Evolutionary conservation across 306 rosid genomes (phyloP), one percentile per base, ranked within the genome.

Genomic region (Sicyos edulis): DNA sequence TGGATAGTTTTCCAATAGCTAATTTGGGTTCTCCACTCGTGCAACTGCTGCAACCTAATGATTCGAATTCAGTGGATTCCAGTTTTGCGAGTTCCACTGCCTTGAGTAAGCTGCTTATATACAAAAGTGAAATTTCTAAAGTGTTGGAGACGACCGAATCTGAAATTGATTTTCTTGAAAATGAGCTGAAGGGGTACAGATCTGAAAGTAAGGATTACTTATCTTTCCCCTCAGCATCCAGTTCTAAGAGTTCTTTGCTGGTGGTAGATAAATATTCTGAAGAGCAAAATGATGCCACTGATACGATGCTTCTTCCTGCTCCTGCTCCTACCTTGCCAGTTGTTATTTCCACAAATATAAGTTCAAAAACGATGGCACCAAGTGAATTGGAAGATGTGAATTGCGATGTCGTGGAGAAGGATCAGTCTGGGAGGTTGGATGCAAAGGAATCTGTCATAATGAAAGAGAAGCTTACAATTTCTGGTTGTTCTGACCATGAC

Each of bases 111-210:
- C 77, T 95, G 68, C 85, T 91, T 58, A 74, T 84, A 73, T 95
- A 81, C 86, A 95, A 89, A 85, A 88, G 85, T 75, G 95, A 95
- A 75, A 76, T 95, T 78, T 95, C 97, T 0, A 91, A 91, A 84
- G 87, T 81, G 17, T 49, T 95, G 88, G 99, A 91, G 86, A 77
- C 80, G 66, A 95, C 96, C 7, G 99, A 91, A 80, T 71, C 91
- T 76, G 97, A 95, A 85, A 89, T 91, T 81, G 99, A 95, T 86
- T 81, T 17, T 45, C 96, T 95, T 53, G 99, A 91, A 81, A 95
- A 75, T 63, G 91, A 95, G 78, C 79, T 87, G 29, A 95, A 86
- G 86, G 76, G 66, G 0, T 77, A 89, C 76, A 91, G 85, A 51
- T 85, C 85, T 53, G 85, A 71, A 13, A 64, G 81, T 56, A 77